Evolutionary conservation across 208 protist genomes (phyloP).

Genomic region (Trypanosoma congolense): DNA sequence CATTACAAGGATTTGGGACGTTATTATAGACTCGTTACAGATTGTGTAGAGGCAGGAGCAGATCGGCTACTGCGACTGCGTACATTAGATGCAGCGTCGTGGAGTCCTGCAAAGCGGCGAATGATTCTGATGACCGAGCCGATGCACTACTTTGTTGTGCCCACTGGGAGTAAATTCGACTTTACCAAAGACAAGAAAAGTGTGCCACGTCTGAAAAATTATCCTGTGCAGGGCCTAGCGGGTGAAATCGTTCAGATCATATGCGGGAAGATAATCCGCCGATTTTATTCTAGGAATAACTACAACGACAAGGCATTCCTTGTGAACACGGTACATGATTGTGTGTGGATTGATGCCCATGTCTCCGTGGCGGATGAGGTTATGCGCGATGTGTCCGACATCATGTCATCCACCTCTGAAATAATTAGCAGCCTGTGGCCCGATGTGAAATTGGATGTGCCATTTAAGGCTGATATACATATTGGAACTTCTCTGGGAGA

Average conservation of each 20-base stretch:
- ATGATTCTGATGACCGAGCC: slow-evolving; percentile 77
- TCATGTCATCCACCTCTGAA: slow-evolving; percentile 75
- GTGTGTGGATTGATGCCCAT: slow-evolving; percentile 88
- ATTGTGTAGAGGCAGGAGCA: slow-evolving; percentile 69
- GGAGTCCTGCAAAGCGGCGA: slow-evolving; percentile 56
- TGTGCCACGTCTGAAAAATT: slow-evolving; percentile 86
- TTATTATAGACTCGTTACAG: slow-evolving; percentile 80
- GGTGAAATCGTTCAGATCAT: slow-evolving; percentile 91
- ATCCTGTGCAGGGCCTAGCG: slow-evolving; percentile 85
- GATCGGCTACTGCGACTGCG: slow-evolving; percentile 73
- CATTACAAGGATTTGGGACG: slow-evolving; percentile 79
- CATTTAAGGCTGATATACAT: slow-evolving; percentile 80
- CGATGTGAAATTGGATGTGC: slow-evolving; percentile 83
- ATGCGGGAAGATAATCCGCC: slow-evolving; percentile 78
- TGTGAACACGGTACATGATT: slow-evolving; percentile 90
- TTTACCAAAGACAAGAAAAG: slow-evolving; percentile 78
- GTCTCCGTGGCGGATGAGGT: slow-evolving; percentile 72
- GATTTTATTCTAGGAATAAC: slow-evolving; percentile 69
- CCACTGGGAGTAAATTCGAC: slow-evolving; percentile 87
- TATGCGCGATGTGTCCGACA: slow-evolving; percentile 46
- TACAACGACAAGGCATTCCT: slow-evolving; percentile 82
- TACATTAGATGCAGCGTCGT: slow-evolving; percentile 56
- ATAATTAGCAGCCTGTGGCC: slow-evolving; percentile 73
- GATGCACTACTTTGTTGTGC: slow-evolving; percentile 80
- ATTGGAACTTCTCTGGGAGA: slow-evolving; percentile 70